A percentile compares a stretch with the other conserved stretches of the same genome.
phyloP scores from a whole-genome alignment of 768 basidiomycete genomes.

The Kwoniella pini region DNA sequence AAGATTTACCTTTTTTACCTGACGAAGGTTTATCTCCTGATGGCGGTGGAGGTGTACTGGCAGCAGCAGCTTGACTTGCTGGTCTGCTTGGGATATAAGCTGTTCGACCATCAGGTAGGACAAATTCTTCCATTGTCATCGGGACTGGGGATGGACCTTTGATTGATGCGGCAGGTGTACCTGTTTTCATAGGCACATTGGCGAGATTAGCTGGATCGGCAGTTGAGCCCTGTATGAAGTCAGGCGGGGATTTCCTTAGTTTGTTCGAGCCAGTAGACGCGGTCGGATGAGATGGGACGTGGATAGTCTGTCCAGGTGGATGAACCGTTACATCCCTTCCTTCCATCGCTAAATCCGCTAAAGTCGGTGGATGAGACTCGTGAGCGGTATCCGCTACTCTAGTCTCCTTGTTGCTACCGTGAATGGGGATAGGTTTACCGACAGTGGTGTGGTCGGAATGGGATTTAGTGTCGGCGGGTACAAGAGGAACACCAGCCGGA shows the following conservation, averaged over 20 bases:
- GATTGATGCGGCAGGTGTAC: constrained; percentile 8
- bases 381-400: constrained; percentile 39
- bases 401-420: constrained; percentile 28
- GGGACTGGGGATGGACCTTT: background rate
- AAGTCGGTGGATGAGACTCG: constrained; percentile 4
- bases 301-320: constrained; percentile 7
- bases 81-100: constrained; percentile 32
- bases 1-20: constrained; percentile 23
- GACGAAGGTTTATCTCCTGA: constrained; percentile 9
- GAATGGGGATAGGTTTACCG: constrained; percentile 14
- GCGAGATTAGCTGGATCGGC: constrained; percentile 3
- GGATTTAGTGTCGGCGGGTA: constrained; percentile 11
- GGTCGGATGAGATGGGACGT: constrained; percentile 6
- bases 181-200: constrained; percentile 8
- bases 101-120: constrained; percentile 37
- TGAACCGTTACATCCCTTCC: constrained; percentile 15
- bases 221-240: background rate
- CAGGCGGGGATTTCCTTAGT: constrained; percentile 23
- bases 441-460: constrained; percentile 20
- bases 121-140: constrained; percentile 26
- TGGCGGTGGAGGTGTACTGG: constrained; percentile 5
- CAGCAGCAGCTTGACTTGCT: background rate
- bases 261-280: constrained; percentile 20
- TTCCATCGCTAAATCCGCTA: constrained; percentile 12
- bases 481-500: constrained; percentile 14